A percentile compares a stretch with the other conserved stretches of the same genome.
phyloP scores from a whole-genome alignment of 73 alveolate genomes.

The Uronychia binucleata region DNA sequence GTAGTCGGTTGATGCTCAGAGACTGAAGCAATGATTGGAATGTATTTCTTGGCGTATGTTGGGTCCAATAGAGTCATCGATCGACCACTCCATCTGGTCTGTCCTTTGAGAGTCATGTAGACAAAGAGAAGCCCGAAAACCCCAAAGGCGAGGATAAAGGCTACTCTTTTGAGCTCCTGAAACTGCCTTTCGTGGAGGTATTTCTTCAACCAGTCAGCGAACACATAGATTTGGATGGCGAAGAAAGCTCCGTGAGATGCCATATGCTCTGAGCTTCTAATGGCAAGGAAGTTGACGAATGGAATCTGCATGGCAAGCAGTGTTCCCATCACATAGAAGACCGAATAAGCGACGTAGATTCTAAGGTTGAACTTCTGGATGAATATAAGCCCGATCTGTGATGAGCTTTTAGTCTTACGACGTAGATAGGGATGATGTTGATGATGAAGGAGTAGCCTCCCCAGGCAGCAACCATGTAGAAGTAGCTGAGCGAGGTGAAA shows the following conservation, averaged over 20 bases:
- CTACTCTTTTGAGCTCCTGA: slow-evolving; percentile 35
- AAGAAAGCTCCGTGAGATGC: slow-evolving; percentile 71
- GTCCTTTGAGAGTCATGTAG: slow-evolving; percentile 56
- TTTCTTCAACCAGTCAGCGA: slow-evolving; percentile 44
- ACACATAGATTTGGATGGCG: slow-evolving; percentile 50
- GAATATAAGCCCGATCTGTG: slow-evolving; percentile 64
- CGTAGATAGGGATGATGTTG: slow-evolving; percentile 85
- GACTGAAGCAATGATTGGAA: slow-evolving; percentile 76
- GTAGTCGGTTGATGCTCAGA: slow-evolving; percentile 79
- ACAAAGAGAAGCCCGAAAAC: slow-evolving; percentile 46
- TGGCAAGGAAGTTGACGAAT: slow-evolving; percentile 69
- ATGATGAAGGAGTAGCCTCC: slow-evolving; percentile 90
- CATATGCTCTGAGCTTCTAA: slow-evolving; percentile 62
- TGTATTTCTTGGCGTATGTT: slow-evolving; percentile 73
- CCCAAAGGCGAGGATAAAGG: slow-evolving; percentile 28
- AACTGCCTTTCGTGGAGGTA: slow-evolving; percentile 42
- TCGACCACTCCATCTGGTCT: slow-evolving; percentile 75
- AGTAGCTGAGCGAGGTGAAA: slow-evolving; percentile 69
- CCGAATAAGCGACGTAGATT: slow-evolving; percentile 75
- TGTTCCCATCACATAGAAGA: slow-evolving; percentile 82
- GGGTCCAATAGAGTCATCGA: slow-evolving; percentile 78
- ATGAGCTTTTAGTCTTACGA: neutral
- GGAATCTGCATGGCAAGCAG: slow-evolving; percentile 84
- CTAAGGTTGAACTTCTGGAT: slow-evolving; percentile 68
- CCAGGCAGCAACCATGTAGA: slow-evolving; percentile 92